Evolutionary conservation across 1,284 basidiomycete genomes (phyloP), one percentile per base, ranked within the genome.

Genomic region (Pseudozyma thailandica): DNA sequence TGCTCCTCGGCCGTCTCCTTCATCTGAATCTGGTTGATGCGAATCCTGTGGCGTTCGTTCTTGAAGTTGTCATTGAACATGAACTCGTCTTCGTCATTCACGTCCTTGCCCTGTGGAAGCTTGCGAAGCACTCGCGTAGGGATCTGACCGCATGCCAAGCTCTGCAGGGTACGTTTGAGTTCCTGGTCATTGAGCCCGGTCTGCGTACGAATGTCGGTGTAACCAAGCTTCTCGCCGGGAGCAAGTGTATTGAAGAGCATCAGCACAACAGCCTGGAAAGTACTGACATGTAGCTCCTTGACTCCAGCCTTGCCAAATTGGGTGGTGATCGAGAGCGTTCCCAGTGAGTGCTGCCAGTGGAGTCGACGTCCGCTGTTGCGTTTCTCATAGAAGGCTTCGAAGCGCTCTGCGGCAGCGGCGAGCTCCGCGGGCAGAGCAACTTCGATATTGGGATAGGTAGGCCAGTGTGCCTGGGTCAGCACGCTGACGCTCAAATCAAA

Each of bases 11-110:
- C 91, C 60, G 92, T 90, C 75, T 94, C 91, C 80, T 94, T 93
- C 44, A 91, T 90, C 84, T 98, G 95, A 66, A 98, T 96, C 50
- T 94, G 92, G 81, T 95, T 97, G 85, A 98, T 95, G 83, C 92
- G 91, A 45, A 98, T 89, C 75, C 90, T 91, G 47, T 89, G 85
- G 23, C 89, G 87, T 8, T 90, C 87, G 79, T 95, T 92, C 39
- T 89, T 89, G 83, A 98, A 96, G 16, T 88, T 88, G 44, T 88
- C 86, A 83, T 98, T 97, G 85, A 91, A 92, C 30, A 84, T 83
- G 82, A 98, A 95, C 50, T 88, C 83, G 82, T 98, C 95, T 0
- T 83, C 85, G 38, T 91, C 88, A 28, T 89, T 83, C 33, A 98
- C 90, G 20, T 96, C 93, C 75, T 88, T 89, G 4, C 92, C 91